A percentile compares a stretch with the other conserved stretches of the same genome.
Conservation (phyloP, 1,284 basidiomycete genomes). For the Mycena sp. region DNA sequence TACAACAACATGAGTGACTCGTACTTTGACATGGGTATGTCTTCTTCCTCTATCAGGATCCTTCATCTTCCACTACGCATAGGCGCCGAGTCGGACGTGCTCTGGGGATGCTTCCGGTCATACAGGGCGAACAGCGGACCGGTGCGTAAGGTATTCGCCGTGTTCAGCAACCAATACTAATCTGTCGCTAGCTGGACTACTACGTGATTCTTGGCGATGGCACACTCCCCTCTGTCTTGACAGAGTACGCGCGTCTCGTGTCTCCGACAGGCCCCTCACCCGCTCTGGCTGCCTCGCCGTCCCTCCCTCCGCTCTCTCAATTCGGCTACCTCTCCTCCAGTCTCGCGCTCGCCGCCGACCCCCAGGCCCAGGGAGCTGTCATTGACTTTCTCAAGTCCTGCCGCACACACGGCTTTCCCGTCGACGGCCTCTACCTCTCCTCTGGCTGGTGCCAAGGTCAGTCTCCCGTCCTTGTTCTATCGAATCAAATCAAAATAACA, state of each 20-base stretch:
- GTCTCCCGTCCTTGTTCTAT: background rate
- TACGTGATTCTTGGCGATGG: slow-evolving; percentile 31
- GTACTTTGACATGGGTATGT: slow-evolving; percentile 21
- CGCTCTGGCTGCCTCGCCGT: slow-evolving; percentile 24
- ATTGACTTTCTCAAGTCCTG: slow-evolving; percentile 30
- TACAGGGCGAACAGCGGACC: slow-evolving; percentile 30
- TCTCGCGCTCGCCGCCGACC: slow-evolving; percentile 25
- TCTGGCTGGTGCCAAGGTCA: slow-evolving; percentile 29
- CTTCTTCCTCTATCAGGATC: background rate
- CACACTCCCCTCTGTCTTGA: slow-evolving; percentile 28
- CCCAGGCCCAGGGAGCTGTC: slow-evolving; percentile 26
- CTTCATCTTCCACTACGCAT: background rate
- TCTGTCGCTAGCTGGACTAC: slow-evolving; percentile 18
- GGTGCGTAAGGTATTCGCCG: background rate
- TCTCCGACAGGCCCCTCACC: slow-evolving; percentile 11
- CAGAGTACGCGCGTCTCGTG: slow-evolving; percentile 30
- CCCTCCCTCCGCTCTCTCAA: slow-evolving; percentile 30
- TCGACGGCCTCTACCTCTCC: slow-evolving; percentile 31
- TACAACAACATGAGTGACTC: slow-evolving; percentile 31
- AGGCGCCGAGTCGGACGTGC: slow-evolving; percentile 23
- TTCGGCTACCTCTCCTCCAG: slow-evolving; percentile 31
- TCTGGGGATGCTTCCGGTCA: slow-evolving; percentile 28
- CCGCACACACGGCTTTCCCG: slow-evolving; percentile 28
- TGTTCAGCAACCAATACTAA: background rate
- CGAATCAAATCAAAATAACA: background rate